Conservation (phyloP, 179 eudicot genomes). For the Actinidia chinensis region DNA sequence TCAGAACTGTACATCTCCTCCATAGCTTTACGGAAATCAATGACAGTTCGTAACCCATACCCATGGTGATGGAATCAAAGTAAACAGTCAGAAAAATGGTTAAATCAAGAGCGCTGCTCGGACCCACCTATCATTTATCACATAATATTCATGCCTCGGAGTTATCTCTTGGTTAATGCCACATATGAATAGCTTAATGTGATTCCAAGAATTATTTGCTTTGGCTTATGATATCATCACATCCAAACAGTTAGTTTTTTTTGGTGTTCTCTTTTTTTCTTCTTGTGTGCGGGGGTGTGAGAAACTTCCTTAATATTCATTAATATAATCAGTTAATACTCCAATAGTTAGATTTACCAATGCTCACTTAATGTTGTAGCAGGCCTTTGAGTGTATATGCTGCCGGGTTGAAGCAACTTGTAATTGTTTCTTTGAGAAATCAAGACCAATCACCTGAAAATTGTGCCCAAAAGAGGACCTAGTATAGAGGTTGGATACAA, state of each 20-base stretch:
- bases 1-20: slow-evolving; percentile 69
- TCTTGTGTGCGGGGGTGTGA: neutral
- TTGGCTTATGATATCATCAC: neutral
- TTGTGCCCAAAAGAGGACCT: slow-evolving; percentile 12
- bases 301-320: neutral
- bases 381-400: slow-evolving; percentile 41
- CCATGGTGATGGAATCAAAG: slow-evolving; percentile 86
- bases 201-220: neutral
- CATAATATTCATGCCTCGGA: slow-evolving; percentile 1
- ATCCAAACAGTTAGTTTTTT: neutral
- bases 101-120: slow-evolving; percentile 76
- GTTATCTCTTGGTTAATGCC: neutral
- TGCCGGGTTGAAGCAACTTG: slow-evolving; percentile 68
- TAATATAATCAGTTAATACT: neutral
- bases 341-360: slow-evolving; percentile 36
- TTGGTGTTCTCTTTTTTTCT: neutral
- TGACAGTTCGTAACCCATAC: slow-evolving; percentile 85
- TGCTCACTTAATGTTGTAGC: slow-evolving; percentile 78
- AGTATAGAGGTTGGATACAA: neutral
- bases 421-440: slow-evolving; percentile 72
- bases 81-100: slow-evolving; percentile 60
- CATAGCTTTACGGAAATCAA: slow-evolving; percentile 60
- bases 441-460: slow-evolving; percentile 72
- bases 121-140: slow-evolving; percentile 60
- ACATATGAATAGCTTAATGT: neutral